Percentiles rank a stretch among this genome's conserved stretches.
These are phyloP conservation scores for Apium graveolens DNA, from an alignment of 129 eudicot genomes.

Conservation along the genomic window DNA sequence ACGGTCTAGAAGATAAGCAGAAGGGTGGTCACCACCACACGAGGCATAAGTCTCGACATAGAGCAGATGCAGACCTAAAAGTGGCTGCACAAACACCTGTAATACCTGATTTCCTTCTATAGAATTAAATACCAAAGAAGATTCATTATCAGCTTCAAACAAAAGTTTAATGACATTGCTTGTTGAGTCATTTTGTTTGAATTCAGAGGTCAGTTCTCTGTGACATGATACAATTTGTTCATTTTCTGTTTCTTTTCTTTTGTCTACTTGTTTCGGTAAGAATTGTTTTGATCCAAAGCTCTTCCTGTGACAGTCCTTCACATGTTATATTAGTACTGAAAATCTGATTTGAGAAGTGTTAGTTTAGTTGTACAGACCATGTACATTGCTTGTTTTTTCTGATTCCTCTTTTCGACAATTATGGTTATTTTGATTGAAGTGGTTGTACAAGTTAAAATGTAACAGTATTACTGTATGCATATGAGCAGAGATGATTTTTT, in stretches of 20 bases:
- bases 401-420: not conserved
- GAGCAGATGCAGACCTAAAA: conserved; percentile 31
- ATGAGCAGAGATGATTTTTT: not conserved
- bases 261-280: not conserved
- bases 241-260: not conserved
- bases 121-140: conserved; percentile 13
- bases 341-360: conserved; percentile 1
- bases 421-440: not conserved
- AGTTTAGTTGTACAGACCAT: not conserved
- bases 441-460: not conserved
- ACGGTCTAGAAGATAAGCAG: conserved; percentile 36
- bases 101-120: conserved; percentile 85
- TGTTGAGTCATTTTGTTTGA: conserved; percentile 3
- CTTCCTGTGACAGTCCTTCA: not conserved
- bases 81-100: conserved; percentile 50
- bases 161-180: conserved; percentile 11
- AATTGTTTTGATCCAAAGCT: not conserved
- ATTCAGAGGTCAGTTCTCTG: conserved; percentile 20
- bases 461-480: not conserved
- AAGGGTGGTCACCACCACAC: conserved; percentile 44
- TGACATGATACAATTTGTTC: not conserved
- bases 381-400: not conserved
- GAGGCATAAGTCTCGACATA: conserved; percentile 45
- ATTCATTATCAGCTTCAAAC: not conserved
- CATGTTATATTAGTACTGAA: not conserved